Base-by-base conservation (phyloP, 164 flowering plant species). In the Vitis riparia region DNA sequence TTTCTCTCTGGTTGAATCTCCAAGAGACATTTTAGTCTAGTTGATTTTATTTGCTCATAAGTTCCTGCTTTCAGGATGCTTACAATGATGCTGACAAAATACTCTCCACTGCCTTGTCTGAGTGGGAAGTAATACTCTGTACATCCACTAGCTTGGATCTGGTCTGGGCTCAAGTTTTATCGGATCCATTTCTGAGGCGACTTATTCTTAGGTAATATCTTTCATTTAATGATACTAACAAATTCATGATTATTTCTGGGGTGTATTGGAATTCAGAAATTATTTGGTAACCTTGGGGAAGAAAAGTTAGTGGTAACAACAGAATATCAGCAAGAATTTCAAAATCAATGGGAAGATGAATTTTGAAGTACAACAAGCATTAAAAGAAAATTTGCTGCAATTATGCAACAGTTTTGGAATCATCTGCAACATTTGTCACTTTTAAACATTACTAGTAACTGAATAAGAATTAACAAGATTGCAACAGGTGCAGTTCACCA, bases 131-230 rank as follows among this genome's bases (percentile, higher is more conserved):
- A 57, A 83, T 79, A 66, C 90, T 95, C 13, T 93, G 94, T 73
- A 88, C 88, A 66, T 83, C 96, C 55, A 71, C 83, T 49, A 63
- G 29, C 69, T 66, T 95, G 77, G 86, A 93, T 83, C 74, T 89
- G 65, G 98, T 84, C 29, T 95, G 98, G 99, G 96, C 94, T 13
- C 99, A 93, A 79, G 89, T 93, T 71, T 73, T 95, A 67, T 80
- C 88, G 17, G 98, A 93, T 81, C 97, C 90, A 68, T 93, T 95
- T 80, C 75, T 95, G 15, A 82, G 99, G 55, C 84, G 97, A 70
- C 82, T 95, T 55, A 82, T 95, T 65, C 82, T 93, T 37, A 93
- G 99, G 99, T 95, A 86, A 30, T 32, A 30, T 32, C 29, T 62
- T 49, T 60, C 57, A 63, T 48, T 23, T 57, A 17, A 17, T 57